Conservation (phyloP, 208 protist species). For the Crithidia sp. region DNA sequence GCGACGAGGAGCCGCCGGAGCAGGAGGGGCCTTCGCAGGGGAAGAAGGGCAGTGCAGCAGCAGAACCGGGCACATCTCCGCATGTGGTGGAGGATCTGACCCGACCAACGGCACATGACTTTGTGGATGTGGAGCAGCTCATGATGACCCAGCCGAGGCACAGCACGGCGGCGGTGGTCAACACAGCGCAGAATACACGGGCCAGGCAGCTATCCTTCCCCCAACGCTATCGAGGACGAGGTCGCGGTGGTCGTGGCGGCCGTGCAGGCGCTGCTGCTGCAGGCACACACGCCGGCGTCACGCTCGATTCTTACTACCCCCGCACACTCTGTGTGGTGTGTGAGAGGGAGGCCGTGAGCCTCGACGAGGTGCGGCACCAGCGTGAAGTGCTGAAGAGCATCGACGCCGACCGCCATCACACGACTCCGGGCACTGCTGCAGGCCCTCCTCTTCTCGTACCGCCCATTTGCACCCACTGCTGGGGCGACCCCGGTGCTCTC, state of each 20-base stretch:
- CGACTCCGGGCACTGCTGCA: background rate
- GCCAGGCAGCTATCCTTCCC: background rate
- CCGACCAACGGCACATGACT: conserved; percentile 21
- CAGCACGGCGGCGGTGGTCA: background rate
- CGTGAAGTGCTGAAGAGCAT: conserved; percentile 10
- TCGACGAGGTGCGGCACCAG: conserved; percentile 36
- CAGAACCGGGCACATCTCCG: background rate
- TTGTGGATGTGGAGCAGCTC: conserved; percentile 33
- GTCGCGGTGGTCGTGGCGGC: background rate
- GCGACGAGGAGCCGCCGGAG: conserved; percentile 6
- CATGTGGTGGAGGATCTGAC: conserved; percentile 24
- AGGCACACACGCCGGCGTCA: background rate
- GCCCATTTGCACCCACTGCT: conserved; percentile 53
- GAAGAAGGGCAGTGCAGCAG: background rate
- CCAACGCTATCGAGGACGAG: background rate
- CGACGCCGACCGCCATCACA: background rate
- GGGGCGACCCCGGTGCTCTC: conserved; percentile 36
- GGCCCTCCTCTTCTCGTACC: conserved; percentile 15
- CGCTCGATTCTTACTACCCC: conserved; percentile 56
- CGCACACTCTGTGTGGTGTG: conserved; percentile 49
- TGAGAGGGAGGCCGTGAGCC: conserved; percentile 29
- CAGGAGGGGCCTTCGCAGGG: background rate
- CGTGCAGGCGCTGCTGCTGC: too few species aligned
- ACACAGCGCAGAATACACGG: too few species aligned
- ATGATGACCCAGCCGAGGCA: conserved; percentile 38